Conservation (phyloP, 306 rosid genomes). For the Arachis stenosperma region DNA sequence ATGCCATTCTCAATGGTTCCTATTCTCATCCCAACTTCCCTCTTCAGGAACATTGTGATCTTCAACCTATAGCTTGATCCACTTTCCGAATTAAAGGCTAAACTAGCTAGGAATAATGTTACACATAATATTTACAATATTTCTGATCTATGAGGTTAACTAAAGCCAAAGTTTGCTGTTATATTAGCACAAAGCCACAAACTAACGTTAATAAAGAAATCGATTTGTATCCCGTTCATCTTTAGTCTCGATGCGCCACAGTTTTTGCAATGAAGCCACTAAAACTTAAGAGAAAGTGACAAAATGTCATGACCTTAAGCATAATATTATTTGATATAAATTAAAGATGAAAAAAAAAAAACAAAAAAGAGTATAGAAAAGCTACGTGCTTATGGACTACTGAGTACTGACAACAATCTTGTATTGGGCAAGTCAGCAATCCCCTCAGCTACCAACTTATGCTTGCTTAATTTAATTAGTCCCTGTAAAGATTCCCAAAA, state of each 20-base stretch:
- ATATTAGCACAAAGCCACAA: no score
- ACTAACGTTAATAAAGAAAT: conserved; percentile 36
- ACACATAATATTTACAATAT: conserved; percentile 1
- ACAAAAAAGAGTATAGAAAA: neutral
- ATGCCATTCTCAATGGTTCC: conserved; percentile 77
- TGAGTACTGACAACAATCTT: no score
- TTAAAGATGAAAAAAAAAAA: no score
- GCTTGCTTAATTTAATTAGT: no score
- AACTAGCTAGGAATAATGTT: conserved; percentile 5
- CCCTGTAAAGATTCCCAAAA: no score
- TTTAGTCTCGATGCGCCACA: conserved; percentile 1
- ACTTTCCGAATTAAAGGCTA: conserved; percentile 13
- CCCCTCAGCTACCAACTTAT: no score
- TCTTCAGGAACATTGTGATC: conserved; percentile 58
- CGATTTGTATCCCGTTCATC: conserved; percentile 46
- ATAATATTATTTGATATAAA: no score
- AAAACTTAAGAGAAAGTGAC: no score
- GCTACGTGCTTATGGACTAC: no score
- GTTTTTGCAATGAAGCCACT: conserved; percentile 56
- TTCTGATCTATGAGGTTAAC: neutral
- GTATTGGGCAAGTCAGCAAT: no score
- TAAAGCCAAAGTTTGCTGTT: no score
- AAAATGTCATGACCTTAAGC: no score
- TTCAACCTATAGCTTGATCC: conserved; percentile 57
- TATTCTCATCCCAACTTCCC: conserved; percentile 75